Evolutionary conservation across 148 eudicot genomes (phyloP), one percentile per base, ranked within the genome.

Genomic region (Agrostemma githago): DNA sequence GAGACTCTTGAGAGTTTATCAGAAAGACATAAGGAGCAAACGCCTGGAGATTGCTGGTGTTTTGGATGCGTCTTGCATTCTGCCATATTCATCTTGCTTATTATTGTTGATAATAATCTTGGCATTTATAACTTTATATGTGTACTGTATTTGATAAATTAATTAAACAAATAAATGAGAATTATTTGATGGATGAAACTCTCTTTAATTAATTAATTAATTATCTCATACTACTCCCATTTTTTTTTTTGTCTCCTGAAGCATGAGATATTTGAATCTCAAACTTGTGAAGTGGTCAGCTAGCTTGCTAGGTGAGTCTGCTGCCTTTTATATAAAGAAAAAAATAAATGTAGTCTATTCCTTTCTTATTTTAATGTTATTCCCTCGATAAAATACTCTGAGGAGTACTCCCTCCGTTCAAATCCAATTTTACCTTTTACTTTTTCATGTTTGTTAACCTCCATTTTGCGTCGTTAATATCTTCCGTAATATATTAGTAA

Each of bases 11-110:
- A 79, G 72, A 94, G 89, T 53, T 73, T 91, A n/a, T 91, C 90
- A 0, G 78, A 75, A 0, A 94, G 76, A 77, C 98, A 94, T 4
- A 94, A 67, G 4, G 97, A 87, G 78, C 98, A 94, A 11, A 94
- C 97, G 0, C 98, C 98, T 0, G 98, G 91, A 0, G 92, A 84
- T 71, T 94, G 98, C 20, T 60, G 68, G 80, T 94, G 98, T 40
- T 85, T 94, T 0, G 92, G 97, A 84, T 94, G 98, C 77, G 82
- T 89, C 69, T 80, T 87, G 92, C 98, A 94, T 61, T 77, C 53
- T 19, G 70, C 59, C 64, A 77, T 57, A 0, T 2, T 60, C 20
- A 14, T 57, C 60, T 57, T 64, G 43, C 16, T 62, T 16, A 4
- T 53, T 9, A 15, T 48, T n/a, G 74, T 39, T 66, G 39, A 65